Conservation (phyloP, 2,329 filamentous ascomycete genomes). For the Grosmannia huntii region DNA sequence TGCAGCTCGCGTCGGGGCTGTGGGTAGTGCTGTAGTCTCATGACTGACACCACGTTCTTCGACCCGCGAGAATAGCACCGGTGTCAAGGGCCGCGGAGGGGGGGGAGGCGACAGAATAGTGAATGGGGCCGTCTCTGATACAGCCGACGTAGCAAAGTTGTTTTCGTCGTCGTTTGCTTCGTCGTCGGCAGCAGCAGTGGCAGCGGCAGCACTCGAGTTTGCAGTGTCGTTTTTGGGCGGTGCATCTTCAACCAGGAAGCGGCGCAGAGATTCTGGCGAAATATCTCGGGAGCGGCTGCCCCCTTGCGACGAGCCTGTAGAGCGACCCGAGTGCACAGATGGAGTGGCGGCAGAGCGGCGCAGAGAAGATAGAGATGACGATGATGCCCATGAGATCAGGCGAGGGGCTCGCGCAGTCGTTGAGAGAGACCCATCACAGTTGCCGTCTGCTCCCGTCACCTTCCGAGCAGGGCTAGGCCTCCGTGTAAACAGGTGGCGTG, state of each 20-base stretch:
- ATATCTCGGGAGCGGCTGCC: conserved; percentile 35
- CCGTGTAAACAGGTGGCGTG: conserved; percentile 9
- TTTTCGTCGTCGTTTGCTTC: conserved; percentile 39
- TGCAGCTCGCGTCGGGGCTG: conserved; percentile 3
- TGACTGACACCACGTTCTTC: neutral
- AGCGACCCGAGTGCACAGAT: neutral
- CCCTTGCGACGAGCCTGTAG: conserved; percentile 21
- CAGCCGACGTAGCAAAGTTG: conserved; percentile 45
- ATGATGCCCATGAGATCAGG: conserved; percentile 7
- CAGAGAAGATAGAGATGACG: neutral
- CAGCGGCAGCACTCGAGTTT: neutral
- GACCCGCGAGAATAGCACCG: neutral
- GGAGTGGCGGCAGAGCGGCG: neutral
- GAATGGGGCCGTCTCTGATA: conserved; percentile 30
- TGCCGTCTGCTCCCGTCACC: neutral
- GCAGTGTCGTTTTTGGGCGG: neutral
- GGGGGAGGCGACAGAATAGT: conserved; percentile 42
- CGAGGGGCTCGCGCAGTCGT: conserved; percentile 8
- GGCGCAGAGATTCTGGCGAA: conserved; percentile 41
- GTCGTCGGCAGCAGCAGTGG: conserved; percentile 20
- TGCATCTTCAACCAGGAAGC: conserved; percentile 36
- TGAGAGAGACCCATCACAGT: neutral
- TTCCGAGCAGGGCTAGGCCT: conserved; percentile 3
- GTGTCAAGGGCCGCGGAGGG: conserved; percentile 21
- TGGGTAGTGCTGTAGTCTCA: neutral